Conservation (phyloP, 768 basidiomycete species). For the Rhodotorula babjevae region DNA sequence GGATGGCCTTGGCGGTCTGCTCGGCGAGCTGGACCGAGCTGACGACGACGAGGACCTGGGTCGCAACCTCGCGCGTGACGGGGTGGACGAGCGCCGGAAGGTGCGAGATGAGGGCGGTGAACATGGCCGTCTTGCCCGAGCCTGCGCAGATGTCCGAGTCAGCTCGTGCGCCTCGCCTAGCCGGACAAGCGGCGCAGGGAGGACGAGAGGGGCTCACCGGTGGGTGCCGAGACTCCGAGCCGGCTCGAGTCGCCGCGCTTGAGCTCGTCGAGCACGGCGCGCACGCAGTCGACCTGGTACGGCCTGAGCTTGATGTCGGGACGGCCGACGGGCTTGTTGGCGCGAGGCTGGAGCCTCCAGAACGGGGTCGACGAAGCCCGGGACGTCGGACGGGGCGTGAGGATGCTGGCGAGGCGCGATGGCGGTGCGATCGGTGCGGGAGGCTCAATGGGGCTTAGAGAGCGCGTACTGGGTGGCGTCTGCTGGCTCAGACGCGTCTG, state of each 20-base stretch:
- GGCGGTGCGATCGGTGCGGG: too few species aligned
- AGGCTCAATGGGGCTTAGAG: too few species aligned
- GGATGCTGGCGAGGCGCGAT: too few species aligned
- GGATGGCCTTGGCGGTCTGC: conserved; percentile 73
- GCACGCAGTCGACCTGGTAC: conserved; percentile 77
- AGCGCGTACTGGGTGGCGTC: too few species aligned
- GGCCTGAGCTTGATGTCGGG: conserved; percentile 52
- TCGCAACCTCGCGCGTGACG: background rate
- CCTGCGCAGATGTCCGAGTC: conserved; percentile 53
- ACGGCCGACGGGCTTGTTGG: too few species aligned
- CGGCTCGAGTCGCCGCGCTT: conserved; percentile 58
- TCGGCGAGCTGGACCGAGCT: conserved; percentile 82
- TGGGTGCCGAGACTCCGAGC: conserved; percentile 76
- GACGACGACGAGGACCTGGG: conserved; percentile 68
- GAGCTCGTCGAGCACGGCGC: conserved; percentile 71
- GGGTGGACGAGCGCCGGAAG: conserved; percentile 50
- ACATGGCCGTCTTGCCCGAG: conserved; percentile 83
- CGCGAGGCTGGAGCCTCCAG: too few species aligned
- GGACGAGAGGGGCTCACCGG: conserved; percentile 6
- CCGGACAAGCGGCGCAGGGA: background rate
- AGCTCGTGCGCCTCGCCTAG: background rate
- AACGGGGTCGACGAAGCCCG: too few species aligned
- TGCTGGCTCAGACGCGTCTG: too few species aligned
- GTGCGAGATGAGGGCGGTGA: conserved; percentile 71
- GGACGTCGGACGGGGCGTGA: too few species aligned